A percentile compares a stretch with the other conserved stretches of the same genome.
These are phyloP conservation scores for Gyromitra esculenta DNA, from an alignment of 2,329 filamentous ascomycete genomes.

Conservation along the genomic window DNA sequence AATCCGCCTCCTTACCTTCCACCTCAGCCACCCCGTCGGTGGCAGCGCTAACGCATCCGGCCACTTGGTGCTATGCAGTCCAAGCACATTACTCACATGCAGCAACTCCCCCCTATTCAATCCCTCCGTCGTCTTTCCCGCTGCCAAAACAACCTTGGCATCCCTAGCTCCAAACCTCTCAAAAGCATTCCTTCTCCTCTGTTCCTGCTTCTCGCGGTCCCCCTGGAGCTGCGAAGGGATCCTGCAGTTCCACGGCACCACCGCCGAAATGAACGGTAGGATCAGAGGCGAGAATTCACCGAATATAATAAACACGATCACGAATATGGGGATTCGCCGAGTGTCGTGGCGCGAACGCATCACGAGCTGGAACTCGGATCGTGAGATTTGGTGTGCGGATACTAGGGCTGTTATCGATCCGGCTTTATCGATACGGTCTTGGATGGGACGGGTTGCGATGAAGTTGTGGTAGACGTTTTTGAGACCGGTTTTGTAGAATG, in stretches of 20 bases:
- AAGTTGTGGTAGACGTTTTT: slow-evolving; percentile 77
- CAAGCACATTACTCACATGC: slow-evolving; percentile 60
- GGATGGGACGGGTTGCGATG: slow-evolving; percentile 62
- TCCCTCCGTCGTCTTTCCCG: slow-evolving; percentile 55
- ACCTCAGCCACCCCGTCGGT: slow-evolving; percentile 66
- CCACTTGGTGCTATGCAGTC: slow-evolving; percentile 53
- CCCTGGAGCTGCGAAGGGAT: slow-evolving; percentile 78
- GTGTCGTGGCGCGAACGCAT: slow-evolving; percentile 75
- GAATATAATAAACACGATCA: slow-evolving; percentile 76
- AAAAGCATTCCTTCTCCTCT: slow-evolving; percentile 66
- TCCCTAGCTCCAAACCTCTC: slow-evolving; percentile 59
- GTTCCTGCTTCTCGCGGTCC: slow-evolving; percentile 67
- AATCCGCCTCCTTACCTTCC: slow-evolving; percentile 67
- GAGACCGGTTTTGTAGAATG: slow-evolving; percentile 88
- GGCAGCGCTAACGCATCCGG: slow-evolving; percentile 60
- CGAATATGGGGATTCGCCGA: slow-evolving; percentile 80
- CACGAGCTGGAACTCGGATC: slow-evolving; percentile 58
- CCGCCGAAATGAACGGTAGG: slow-evolving; percentile 73
- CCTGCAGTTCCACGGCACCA: slow-evolving; percentile 83
- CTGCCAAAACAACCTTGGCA: slow-evolving; percentile 57
- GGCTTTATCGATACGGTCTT: slow-evolving; percentile 64
- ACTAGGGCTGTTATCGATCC: slow-evolving; percentile 59
- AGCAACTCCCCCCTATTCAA: slow-evolving; percentile 61
- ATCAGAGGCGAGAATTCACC: slow-evolving; percentile 88
- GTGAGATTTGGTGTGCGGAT: slow-evolving; percentile 59